phyloP scores from a whole-genome alignment of 2,329 filamentous ascomycete genomes.

The Tolypocladium ovalisporum region DNA sequence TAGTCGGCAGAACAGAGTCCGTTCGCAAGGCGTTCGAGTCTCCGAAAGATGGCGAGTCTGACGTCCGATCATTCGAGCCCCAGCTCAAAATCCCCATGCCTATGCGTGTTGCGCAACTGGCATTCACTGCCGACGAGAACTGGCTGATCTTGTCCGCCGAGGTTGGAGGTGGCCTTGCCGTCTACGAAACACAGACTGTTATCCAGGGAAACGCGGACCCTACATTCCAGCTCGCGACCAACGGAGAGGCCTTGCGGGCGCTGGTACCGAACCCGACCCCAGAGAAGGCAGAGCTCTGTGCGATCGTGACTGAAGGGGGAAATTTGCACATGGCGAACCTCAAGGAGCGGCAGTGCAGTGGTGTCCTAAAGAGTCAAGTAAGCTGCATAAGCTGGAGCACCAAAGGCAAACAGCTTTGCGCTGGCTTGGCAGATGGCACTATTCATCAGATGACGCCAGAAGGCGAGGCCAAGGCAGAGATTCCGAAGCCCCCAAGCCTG shows the following conservation, averaged over 20 bases:
- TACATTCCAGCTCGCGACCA: slow-evolving; percentile 66
- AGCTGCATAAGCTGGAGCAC: slow-evolving; percentile 86
- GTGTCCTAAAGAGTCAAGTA: slow-evolving; percentile 58
- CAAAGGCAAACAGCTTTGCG: slow-evolving; percentile 85
- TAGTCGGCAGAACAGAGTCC: slow-evolving; percentile 65
- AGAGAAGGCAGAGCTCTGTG: slow-evolving; percentile 64
- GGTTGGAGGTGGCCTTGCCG: slow-evolving; percentile 66
- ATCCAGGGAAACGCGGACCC: slow-evolving; percentile 55
- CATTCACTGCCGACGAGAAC: slow-evolving; percentile 82
- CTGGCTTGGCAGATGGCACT: slow-evolving; percentile 71
- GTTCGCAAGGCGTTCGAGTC: slow-evolving; percentile 65
- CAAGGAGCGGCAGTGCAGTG: slow-evolving; percentile 54
- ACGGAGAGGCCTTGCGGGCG: slow-evolving; percentile 60
- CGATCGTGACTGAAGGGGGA: slow-evolving; percentile 68
- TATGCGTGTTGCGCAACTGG: slow-evolving; percentile 72
- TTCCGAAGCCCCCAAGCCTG: slow-evolving; percentile 65
- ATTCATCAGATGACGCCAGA: slow-evolving; percentile 75
- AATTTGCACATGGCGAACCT: slow-evolving; percentile 79
- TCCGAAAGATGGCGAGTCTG: slow-evolving; percentile 46
- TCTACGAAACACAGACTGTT: slow-evolving; percentile 67
- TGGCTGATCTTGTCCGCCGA: slow-evolving; percentile 77
- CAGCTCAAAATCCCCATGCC: slow-evolving; percentile 63
- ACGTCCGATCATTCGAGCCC: slow-evolving; percentile 61
- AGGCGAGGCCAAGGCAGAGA: slow-evolving; percentile 63
- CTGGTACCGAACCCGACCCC: slow-evolving; percentile 71